These are phyloP conservation scores for Dendrocalamus sinicus DNA, from an alignment of 176 grass and related monocot genomes.

Conservation along the genomic window DNA sequence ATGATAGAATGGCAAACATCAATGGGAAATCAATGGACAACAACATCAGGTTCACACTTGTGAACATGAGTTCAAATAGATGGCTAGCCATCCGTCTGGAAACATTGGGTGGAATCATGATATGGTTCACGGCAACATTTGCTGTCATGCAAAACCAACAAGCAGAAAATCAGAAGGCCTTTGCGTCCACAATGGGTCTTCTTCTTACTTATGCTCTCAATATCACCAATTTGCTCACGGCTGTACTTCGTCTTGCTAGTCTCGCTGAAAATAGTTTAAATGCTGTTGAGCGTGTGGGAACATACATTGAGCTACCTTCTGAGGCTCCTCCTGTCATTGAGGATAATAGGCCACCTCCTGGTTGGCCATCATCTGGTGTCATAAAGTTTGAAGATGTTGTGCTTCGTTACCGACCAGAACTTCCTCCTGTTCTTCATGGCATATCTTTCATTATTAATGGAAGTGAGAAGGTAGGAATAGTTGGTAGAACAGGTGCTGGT, in stretches of 20 bases:
- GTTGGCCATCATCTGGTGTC: slow-evolving; percentile 88
- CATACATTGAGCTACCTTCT: slow-evolving; percentile 86
- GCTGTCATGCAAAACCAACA: slow-evolving; percentile 98
- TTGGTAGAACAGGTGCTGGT: slow-evolving; percentile 96
- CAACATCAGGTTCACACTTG: slow-evolving; percentile 94
- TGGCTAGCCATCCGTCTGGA: slow-evolving; percentile 98
- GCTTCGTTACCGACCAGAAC: slow-evolving; percentile 91
- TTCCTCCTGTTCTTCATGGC: slow-evolving; percentile 95
- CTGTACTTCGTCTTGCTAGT: slow-evolving; percentile 87
- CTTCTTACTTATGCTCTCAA: slow-evolving; percentile 94
- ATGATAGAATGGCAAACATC: slow-evolving; percentile 93
- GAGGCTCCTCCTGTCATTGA: slow-evolving; percentile 96
- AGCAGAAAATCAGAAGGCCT: slow-evolving; percentile 83
- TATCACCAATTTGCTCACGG: slow-evolving; percentile 90
- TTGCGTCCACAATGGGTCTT: slow-evolving; percentile 98
- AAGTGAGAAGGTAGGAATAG: slow-evolving; percentile 94
- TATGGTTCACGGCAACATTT: slow-evolving; percentile 97
- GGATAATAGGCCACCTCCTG: slow-evolving; percentile 79
- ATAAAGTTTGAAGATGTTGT: slow-evolving; percentile 89
- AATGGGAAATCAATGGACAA: slow-evolving; percentile 98
- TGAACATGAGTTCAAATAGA: slow-evolving; percentile 90
- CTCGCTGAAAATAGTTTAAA: slow-evolving; percentile 99
- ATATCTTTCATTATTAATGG: slow-evolving; percentile 96
- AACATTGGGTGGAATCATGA: slow-evolving; percentile 96
- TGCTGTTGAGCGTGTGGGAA: slow-evolving; percentile 92